Percentiles rank a stretch among this genome's conserved stretches.
Evolutionary conservation across 805 yeast species (phyloP).

Genomic region (Saccharomycopsis javanensis): DNA sequence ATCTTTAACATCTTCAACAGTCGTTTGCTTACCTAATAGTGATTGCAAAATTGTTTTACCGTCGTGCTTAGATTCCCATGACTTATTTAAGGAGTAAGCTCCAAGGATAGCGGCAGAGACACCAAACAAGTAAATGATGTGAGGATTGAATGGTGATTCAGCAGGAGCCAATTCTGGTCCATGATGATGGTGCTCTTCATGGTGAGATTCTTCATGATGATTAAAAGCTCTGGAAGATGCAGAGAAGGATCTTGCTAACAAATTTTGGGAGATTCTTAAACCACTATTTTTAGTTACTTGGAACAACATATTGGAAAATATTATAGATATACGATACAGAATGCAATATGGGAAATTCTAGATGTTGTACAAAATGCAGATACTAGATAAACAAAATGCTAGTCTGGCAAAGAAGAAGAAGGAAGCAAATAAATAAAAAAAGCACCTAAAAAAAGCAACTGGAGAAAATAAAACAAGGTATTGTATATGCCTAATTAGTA

Average conservation of each 20-base stretch:
- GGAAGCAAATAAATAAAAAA: too few relatives aligned
- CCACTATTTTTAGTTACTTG: neutral
- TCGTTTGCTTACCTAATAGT: slow-evolving; percentile 8
- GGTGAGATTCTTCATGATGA: slow-evolving; percentile 14
- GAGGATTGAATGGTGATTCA: slow-evolving; percentile 7
- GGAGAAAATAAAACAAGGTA: too few relatives aligned
- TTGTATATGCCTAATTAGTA: too few relatives aligned
- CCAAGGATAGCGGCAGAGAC: slow-evolving; percentile 10
- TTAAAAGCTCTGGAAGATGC: neutral
- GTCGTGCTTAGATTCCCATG: slow-evolving; percentile 3
- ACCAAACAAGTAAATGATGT: slow-evolving; percentile 6
- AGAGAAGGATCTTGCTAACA: slow-evolving; percentile 2
- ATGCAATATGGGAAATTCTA: too few relatives aligned
- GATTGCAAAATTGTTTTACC: slow-evolving; percentile 11
- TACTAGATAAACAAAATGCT: too few relatives aligned
- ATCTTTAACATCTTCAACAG: slow-evolving; percentile 1
- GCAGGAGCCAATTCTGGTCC: slow-evolving; percentile 17
- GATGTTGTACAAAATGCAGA: too few relatives aligned
- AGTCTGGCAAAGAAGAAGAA: too few relatives aligned
- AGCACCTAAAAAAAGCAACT: too few relatives aligned
- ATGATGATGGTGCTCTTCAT: slow-evolving; percentile 14
- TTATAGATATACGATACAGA: too few relatives aligned
- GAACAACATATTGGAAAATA: neutral
- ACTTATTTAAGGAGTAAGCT: slow-evolving; percentile 7
- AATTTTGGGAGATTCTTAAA: neutral